phyloP scores from a whole-genome alignment of 2,329 filamentous ascomycete species.

The Alternaria solani region DNA sequence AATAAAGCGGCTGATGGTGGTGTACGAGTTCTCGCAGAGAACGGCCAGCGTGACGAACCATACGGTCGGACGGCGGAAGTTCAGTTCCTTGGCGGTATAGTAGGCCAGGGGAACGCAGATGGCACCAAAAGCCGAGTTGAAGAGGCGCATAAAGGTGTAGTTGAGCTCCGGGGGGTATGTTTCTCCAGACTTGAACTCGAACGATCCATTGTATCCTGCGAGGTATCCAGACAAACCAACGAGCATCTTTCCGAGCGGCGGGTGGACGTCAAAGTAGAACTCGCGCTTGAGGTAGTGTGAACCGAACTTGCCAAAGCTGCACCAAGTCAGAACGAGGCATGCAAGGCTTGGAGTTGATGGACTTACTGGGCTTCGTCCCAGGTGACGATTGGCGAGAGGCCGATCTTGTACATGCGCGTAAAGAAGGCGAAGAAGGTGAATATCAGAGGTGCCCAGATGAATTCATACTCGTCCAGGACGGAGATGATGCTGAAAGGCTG shows the following conservation, averaged over 20 bases:
- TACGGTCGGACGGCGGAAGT: conserved; percentile 83
- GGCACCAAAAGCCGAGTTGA: conserved; percentile 95
- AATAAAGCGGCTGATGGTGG: conserved; percentile 97
- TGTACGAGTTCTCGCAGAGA: conserved; percentile 98
- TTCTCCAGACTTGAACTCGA: conserved; percentile 99
- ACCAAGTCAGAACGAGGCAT: conserved; percentile 29
- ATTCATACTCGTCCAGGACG: conserved; percentile 69
- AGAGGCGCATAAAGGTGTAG: conserved; percentile 98
- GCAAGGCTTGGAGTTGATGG: neutral
- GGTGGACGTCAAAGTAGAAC: conserved; percentile 98
- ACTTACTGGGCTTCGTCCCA: conserved; percentile 80
- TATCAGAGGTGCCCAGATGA: conserved; percentile 68
- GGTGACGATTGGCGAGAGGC: conserved; percentile 74
- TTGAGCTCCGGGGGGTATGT: conserved; percentile 92
- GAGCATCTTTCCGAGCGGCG: conserved; percentile 97
- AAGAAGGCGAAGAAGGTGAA: conserved; percentile 71
- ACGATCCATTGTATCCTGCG: conserved; percentile 97
- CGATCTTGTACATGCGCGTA: conserved; percentile 73
- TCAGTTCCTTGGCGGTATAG: conserved; percentile 90
- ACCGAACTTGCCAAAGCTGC: conserved; percentile 93
- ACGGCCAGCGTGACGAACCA: conserved; percentile 98
- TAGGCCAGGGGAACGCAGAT: conserved; percentile 93
- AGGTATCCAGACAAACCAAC: conserved; percentile 95
- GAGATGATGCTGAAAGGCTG: conserved; percentile 65
- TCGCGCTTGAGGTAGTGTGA: conserved; percentile 99